These are phyloP conservation scores for Phytophthora pisi DNA, from an alignment of 352 stramenopile genomes.

Conservation along the genomic window DNA sequence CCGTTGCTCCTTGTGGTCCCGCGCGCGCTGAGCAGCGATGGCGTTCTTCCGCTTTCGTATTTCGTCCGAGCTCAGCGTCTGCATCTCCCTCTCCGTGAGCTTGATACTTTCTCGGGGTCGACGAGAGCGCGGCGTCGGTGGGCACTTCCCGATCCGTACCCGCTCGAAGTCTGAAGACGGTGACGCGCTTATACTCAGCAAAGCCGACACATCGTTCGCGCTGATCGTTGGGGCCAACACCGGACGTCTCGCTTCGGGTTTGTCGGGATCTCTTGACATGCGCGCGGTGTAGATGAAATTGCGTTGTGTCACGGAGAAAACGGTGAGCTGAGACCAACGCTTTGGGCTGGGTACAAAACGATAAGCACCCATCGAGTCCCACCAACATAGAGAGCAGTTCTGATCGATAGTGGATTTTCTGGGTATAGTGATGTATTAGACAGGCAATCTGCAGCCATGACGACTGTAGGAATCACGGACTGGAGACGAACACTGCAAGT, in stretches of 20 bases:
- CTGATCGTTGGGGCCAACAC: constrained; percentile 27
- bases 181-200: constrained; percentile 26
- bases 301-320: constrained; percentile 17
- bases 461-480: constrained; percentile 15
- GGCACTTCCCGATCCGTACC: constrained; percentile 31
- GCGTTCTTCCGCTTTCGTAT: constrained; percentile 76
- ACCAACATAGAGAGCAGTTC: constrained; percentile 22
- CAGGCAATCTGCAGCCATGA: constrained; percentile 19
- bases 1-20: constrained; percentile 62
- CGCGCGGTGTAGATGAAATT: constrained; percentile 20
- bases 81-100: constrained; percentile 50
- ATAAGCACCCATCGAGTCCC: constrained; percentile 10
- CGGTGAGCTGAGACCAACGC: background rate
- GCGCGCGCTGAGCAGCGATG: constrained; percentile 60
- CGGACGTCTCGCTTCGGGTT: constrained; percentile 14
- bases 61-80: constrained; percentile 50
- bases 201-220: constrained; percentile 28
- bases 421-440: constrained; percentile 15
- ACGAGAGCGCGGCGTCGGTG: constrained; percentile 31
- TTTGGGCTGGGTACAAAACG: constrained; percentile 20
- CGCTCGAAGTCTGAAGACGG: constrained; percentile 18
- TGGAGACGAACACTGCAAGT: background rate
- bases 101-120: constrained; percentile 49
- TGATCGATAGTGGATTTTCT: constrained; percentile 33
- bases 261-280: constrained; percentile 19